A percentile compares a stretch with the other conserved stretches of the same genome.
Conservation (phyloP, 1,139 yeast species). For the Yamadazyma atlantica region DNA sequence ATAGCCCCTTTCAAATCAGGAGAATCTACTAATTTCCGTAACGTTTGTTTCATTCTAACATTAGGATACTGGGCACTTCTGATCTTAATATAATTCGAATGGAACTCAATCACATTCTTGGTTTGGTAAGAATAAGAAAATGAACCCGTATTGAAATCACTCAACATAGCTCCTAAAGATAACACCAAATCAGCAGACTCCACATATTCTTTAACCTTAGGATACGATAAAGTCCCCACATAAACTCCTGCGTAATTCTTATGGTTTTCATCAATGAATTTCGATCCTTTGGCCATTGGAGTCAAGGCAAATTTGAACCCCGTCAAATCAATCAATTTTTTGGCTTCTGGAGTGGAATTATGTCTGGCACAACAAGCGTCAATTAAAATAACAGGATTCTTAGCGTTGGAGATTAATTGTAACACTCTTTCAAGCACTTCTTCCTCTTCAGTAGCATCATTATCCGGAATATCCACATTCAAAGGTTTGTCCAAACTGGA, state of each 20-base stretch:
- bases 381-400: slow-evolving; percentile 33
- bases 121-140: slow-evolving; percentile 39
- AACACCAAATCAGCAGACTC: slow-evolving; percentile 32
- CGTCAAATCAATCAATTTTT: slow-evolving; percentile 28
- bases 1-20: slow-evolving; percentile 16
- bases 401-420: slow-evolving; percentile 26
- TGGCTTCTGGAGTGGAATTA: slow-evolving; percentile 30
- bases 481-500: slow-evolving; percentile 30
- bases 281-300: slow-evolving; percentile 37
- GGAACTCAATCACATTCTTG: slow-evolving; percentile 39
- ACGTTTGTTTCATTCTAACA: slow-evolving; percentile 37
- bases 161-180: slow-evolving; percentile 36
- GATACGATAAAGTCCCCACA: slow-evolving; percentile 33
- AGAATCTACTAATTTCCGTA: slow-evolving; percentile 19
- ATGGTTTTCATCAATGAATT: slow-evolving; percentile 26
- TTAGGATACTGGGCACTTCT: slow-evolving; percentile 34
- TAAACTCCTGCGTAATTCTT: slow-evolving; percentile 31
- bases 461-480: slow-evolving; percentile 27
- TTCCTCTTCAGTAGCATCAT: slow-evolving; percentile 29
- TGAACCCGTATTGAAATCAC: slow-evolving; percentile 43
- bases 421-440: slow-evolving; percentile 32
- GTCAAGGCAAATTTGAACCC: slow-evolving; percentile 31
- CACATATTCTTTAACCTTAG: slow-evolving; percentile 29
- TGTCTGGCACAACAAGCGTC: slow-evolving; percentile 42
- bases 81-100: slow-evolving; percentile 39